These are phyloP conservation scores for Xerocomus potaroensis DNA, from an alignment of 768 basidiomycete genomes.

Conservation along the genomic window DNA sequence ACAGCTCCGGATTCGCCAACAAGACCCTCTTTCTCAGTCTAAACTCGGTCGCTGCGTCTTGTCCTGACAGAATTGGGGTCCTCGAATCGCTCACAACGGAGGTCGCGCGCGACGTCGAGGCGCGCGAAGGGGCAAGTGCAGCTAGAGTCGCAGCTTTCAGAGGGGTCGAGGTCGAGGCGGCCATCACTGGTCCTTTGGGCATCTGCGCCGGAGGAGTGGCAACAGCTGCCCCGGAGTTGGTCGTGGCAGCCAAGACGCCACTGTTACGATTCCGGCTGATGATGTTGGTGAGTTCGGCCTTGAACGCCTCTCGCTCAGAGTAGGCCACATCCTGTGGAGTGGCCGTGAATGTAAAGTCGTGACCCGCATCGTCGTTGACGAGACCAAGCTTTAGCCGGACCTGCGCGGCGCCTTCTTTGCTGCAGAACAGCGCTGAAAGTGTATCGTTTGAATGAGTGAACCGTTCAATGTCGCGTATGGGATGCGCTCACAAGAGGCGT, in stretches of 20 bases:
- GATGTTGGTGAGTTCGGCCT: conserved; percentile 70
- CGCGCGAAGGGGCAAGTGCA: conserved; percentile 30
- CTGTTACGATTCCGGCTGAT: conserved; percentile 67
- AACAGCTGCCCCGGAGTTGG: conserved; percentile 10
- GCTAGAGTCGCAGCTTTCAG: conserved; percentile 33
- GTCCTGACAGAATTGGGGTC: conserved; percentile 52
- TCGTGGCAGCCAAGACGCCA: conserved; percentile 14
- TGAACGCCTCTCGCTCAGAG: conserved; percentile 77
- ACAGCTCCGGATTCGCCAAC: conserved; percentile 71
- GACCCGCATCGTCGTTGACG: conserved; percentile 62
- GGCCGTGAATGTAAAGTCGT: conserved; percentile 79
- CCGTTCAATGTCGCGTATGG: background rate
- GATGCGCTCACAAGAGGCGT: conserved; percentile 51
- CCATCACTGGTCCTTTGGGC: conserved; percentile 25
- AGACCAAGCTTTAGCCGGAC: conserved; percentile 75
- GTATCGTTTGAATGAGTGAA: background rate
- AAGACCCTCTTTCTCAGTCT: conserved; percentile 76
- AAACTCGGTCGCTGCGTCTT: conserved; percentile 63
- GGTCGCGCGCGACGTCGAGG: conserved; percentile 55
- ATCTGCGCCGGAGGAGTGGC: conserved; percentile 14
- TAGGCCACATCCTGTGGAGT: conserved; percentile 54
- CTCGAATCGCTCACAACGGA: conserved; percentile 56
- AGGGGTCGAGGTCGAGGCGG: conserved; percentile 11
- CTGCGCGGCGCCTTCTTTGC: conserved; percentile 78
- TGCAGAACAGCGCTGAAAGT: conserved; percentile 70